Conservation (phyloP, 441 rosid genomes). For the Eugenia klotzschiana region DNA sequence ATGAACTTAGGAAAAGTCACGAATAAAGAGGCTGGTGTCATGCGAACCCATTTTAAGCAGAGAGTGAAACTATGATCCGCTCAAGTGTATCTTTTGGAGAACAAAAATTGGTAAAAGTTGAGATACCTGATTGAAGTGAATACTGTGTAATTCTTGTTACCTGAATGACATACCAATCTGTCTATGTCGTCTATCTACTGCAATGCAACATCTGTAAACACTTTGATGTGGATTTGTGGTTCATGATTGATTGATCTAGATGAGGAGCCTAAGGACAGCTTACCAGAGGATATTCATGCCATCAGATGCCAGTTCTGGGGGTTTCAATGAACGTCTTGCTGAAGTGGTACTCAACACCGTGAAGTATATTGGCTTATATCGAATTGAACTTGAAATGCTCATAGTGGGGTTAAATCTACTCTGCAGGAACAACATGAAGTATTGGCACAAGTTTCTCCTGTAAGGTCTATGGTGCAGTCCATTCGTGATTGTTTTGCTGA, state of each 20-base stretch:
- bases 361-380: neutral
- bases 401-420: neutral
- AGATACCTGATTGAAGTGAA: neutral
- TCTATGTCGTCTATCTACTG: neutral
- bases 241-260: slow-evolving; percentile 31
- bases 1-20: neutral
- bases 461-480: slow-evolving; percentile 55
- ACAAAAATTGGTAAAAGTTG: neutral
- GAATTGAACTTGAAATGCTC: neutral
- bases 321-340: slow-evolving; percentile 61
- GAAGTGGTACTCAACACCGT: slow-evolving; percentile 38
- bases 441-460: slow-evolving; percentile 35
- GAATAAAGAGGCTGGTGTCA: neutral
- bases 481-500: slow-evolving; percentile 55
- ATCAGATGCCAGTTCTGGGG: slow-evolving; percentile 16
- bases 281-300: slow-evolving; percentile 83
- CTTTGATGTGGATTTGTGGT: neutral
- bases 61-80: neutral
- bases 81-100: neutral
- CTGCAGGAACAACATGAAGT: slow-evolving; percentile 47
- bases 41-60: neutral
- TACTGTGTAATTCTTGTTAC: neutral
- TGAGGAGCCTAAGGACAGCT: slow-evolving; percentile 57
- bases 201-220: neutral
- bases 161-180: neutral